Evolutionary conservation across 805 yeast species (phyloP), one percentile per base, ranked within the genome.

Genomic region (Hanseniaspora guilliermondii): DNA sequence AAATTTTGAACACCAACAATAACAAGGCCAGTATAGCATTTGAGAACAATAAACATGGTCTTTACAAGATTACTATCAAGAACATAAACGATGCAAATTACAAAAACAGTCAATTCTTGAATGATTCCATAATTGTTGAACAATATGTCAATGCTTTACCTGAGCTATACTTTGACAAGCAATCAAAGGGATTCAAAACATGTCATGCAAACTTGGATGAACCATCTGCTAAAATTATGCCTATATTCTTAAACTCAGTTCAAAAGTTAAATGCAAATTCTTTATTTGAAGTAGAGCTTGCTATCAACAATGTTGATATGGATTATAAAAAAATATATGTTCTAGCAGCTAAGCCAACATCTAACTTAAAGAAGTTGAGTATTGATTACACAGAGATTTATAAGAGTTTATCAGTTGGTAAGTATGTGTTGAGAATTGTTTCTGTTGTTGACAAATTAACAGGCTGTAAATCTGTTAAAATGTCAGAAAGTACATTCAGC

Each of bases 71-170:
- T 60, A 66, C 65, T 7, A 78, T 89, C 61, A 76, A 70, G 32
- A 79, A 78, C 2, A 70, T 89, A 0, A 80, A 75, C 58, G 97
- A 89, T 64, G 68, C 79, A 0, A 68, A 78, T 24, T 89, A 86
- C 62, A 67, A 71, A 55, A 75, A 62, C 61, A 65, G 67, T 55
- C 72, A 71, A 54, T 56, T 71, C 32, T 59, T 62, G 11, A 38
- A 36, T 3, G 59, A 62, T 53, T 60, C 61, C 38, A 64, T 78
- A 27, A 61, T 58, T 2, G 66, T 83, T 8, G 65, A 65, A 45
- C 85, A 82, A 61, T 60, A 68, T 1, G 85, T 88, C 6, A 72
- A 75, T 53, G 69, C 78, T 2, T 68, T 79, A n/a, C 96, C 97
- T 12, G 63, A 63, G 11, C 82, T 80, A 0, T 63, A 63, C 33